These are phyloP conservation scores for Herpetospermum pedunculosum DNA, from an alignment of 306 rosid species.

Conservation along the genomic window DNA sequence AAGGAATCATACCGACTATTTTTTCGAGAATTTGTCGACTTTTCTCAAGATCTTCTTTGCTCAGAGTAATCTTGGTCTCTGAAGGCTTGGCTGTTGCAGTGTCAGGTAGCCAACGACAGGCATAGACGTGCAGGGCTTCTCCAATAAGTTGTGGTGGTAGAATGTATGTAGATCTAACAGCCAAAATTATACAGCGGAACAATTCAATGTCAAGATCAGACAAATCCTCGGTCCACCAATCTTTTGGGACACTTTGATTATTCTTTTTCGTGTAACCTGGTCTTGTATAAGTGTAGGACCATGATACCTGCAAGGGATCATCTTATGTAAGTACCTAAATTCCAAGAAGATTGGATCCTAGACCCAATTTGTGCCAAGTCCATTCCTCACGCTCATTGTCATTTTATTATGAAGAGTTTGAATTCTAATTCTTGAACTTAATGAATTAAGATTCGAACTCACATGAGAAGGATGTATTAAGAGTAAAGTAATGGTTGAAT, in stretches of 20 bases:
- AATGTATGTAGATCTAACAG: conserved; percentile 57
- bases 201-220: conserved; percentile 80
- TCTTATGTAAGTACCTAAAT: not conserved
- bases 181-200: conserved; percentile 64
- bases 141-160: conserved; percentile 85
- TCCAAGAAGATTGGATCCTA: not conserved
- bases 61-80: conserved; percentile 9
- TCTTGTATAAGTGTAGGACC: conserved; percentile 98
- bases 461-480: not conserved
- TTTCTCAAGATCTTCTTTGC: conserved; percentile 36
- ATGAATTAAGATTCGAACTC: not conserved
- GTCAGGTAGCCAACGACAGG: conserved; percentile 68
- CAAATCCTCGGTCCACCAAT: conserved; percentile 99
- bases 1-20: conserved; percentile 75
- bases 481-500: not conserved
- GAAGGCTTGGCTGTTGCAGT: conserved; percentile 21
- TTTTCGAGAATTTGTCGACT: conserved; percentile 51
- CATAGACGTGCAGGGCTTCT: conserved; percentile 96
- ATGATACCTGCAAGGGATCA: conserved; percentile 41
- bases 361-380: not conserved
- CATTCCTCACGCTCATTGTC: not conserved
- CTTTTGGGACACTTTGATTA: conserved; percentile 71
- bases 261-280: conserved; percentile 75
- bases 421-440: not conserved
- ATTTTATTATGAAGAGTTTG: not conserved